phyloP scores from a whole-genome alignment of 169 alveolate species.

The Plasmodium cynomolgi region DNA sequence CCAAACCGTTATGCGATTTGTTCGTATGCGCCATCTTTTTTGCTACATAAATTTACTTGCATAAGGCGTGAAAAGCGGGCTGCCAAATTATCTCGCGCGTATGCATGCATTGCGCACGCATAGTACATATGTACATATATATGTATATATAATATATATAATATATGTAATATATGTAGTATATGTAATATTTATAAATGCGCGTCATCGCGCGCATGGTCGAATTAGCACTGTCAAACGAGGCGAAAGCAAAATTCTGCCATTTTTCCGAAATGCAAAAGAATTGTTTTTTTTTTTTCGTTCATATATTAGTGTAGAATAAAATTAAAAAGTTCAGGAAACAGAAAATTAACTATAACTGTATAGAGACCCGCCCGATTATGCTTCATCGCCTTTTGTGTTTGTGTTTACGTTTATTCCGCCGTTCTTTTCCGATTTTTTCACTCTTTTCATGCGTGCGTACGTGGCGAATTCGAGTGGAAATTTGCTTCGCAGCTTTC shows the following conservation, averaged over 20 bases:
- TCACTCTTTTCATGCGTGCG: conserved; percentile 4
- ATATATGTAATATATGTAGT: too few relatives aligned
- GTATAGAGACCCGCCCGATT: background rate
- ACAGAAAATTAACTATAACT: background rate
- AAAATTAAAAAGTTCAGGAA: background rate
- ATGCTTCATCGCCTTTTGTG: background rate
- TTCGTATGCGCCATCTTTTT: background rate
- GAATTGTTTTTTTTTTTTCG: background rate
- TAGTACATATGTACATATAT: background rate
- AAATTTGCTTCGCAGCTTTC: background rate
- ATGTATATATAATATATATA: too few relatives aligned
- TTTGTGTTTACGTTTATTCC: background rate
- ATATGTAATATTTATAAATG: background rate
- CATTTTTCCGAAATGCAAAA: background rate
- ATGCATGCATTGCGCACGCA: background rate
- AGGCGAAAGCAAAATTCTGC: background rate
- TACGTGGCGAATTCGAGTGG: background rate
- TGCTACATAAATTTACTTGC: background rate
- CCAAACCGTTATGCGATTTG: background rate
- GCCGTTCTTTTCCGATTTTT: background rate
- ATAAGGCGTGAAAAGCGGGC: background rate
- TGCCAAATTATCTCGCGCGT: background rate
- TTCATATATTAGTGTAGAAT: background rate
- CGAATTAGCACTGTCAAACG: background rate
- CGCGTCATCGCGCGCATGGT: background rate